Conservation (phyloP, 148 eudicot genomes). For the Chenopodium album region DNA sequence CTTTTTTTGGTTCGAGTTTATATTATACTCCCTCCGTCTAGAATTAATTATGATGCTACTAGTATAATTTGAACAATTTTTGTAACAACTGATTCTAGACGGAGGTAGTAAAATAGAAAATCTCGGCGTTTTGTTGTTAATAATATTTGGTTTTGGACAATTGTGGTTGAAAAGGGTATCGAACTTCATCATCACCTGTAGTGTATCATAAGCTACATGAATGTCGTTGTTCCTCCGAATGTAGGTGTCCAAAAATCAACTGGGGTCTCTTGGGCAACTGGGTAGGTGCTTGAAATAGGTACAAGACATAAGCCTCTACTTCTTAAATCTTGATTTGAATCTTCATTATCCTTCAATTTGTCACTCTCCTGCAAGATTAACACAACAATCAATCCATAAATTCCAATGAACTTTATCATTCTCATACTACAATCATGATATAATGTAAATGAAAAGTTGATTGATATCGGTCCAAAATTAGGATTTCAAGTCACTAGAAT, state of each 20-base stretch:
- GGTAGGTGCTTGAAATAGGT: slow-evolving; percentile 78
- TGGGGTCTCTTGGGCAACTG: slow-evolving; percentile 63
- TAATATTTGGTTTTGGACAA: neutral
- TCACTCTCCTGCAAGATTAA: slow-evolving; percentile 33
- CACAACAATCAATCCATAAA: neutral
- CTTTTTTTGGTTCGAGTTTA: neutral
- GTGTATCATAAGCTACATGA: slow-evolving; percentile 38
- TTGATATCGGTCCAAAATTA: no score
- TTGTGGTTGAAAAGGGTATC: slow-evolving; percentile 12
- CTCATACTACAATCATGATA: no score
- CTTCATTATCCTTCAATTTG: slow-evolving; percentile 28
- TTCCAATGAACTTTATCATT: no score
- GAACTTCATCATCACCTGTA: neutral
- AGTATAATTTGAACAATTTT: no score
- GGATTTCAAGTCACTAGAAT: no score
- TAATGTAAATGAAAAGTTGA: neutral
- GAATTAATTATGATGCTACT: no score
- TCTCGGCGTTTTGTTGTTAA: neutral
- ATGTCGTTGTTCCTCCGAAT: slow-evolving; percentile 53
- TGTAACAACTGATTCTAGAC: neutral
- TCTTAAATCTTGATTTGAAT: slow-evolving; percentile 44
- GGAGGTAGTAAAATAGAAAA: neutral
- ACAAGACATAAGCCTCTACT: slow-evolving; percentile 86
- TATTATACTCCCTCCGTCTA: neutral
- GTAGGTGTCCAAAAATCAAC: slow-evolving; percentile 92